Base-by-base conservation (phyloP, 73 alveolate genomes). In the Paramecium primaurelia region DNA sequence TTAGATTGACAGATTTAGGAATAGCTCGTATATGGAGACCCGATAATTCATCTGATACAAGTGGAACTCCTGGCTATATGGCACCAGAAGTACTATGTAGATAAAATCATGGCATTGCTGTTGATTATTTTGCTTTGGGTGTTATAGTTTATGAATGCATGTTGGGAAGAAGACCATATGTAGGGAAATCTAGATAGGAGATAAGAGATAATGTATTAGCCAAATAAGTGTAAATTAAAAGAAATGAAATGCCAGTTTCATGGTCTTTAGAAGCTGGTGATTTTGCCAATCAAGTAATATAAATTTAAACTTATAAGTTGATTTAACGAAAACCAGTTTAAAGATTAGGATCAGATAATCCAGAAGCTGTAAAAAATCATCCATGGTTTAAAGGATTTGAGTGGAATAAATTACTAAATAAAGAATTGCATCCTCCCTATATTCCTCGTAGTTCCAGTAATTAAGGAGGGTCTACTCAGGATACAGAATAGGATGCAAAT, bases 1-100 rank as follows among this genome's bases (percentile, higher is more conserved):
- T 96, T 0, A 90, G 98, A 86, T 92, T 98, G 10, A 97, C 99
- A 11, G 99, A 98, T 92, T 86, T 98, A 68, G 99, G 99, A n/a
- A 97, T 98, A 28, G 99, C 99, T 0, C 93, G 99, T 80, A 73
- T 94, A 0, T 94, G 96, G 96, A 86, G 95, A 34, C 97, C 96
- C 30, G 98, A 97, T 25, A 98, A 98, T 84, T 95, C 99, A 12
- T 90, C 95, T 58, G 99, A 98, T 77, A 98, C 99, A 32, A 93
- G 98, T 49, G 99, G 99, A 8, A 98, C 99, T 26, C 96, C 96
- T 11, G 96, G 92, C 6, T 88, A 87, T 36, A 95, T 94, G 97
- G 98, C 98, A 36, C 98, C 98, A 28, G 98, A 95, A 90, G 98
- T 95, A 4, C 88, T 95, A 42, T 95, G 97, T 71, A 93, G 96